phyloP scores from a whole-genome alignment of 805 yeast genomes.

The Monosporozyma servazzii region DNA sequence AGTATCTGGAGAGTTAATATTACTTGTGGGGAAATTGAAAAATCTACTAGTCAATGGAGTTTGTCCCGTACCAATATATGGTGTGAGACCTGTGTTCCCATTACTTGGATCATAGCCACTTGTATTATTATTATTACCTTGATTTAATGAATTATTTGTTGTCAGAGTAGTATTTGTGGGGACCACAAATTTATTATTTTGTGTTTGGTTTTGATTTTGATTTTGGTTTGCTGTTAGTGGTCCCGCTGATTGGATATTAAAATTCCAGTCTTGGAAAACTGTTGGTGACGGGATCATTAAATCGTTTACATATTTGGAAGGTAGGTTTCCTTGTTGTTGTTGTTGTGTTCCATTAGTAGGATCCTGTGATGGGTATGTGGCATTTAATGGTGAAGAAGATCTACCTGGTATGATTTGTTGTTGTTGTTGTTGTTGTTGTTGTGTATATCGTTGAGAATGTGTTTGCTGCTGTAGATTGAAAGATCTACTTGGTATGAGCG shows the following conservation, averaged over 20 bases:
- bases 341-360: conserved; percentile 3
- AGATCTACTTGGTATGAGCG: conserved; percentile 11
- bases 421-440: background rate
- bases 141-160: background rate
- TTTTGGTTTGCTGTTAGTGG: too few species aligned
- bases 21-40: conserved; percentile 22
- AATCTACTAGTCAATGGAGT: conserved; percentile 22
- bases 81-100: conserved; percentile 26
- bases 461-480: conserved; percentile 16
- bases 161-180: background rate
- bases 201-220: too few species aligned
- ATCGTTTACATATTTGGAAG: conserved; percentile 29
- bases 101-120: conserved; percentile 6
- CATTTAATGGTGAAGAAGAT: background rate
- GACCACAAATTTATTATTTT: conserved; percentile 1
- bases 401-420: background rate
- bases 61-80: conserved; percentile 23
- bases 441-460: conserved; percentile 14
- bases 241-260: conserved; percentile 11
- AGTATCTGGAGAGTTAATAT: conserved; percentile 4
- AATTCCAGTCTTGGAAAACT: conserved; percentile 28
- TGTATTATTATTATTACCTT: background rate
- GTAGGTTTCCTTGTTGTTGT: conserved; percentile 16
- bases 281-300: conserved; percentile 27
- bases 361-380: conserved; percentile 1